These are phyloP conservation scores for Canavalia ensiformis DNA, from an alignment of 306 rosid species.

Conservation along the genomic window DNA sequence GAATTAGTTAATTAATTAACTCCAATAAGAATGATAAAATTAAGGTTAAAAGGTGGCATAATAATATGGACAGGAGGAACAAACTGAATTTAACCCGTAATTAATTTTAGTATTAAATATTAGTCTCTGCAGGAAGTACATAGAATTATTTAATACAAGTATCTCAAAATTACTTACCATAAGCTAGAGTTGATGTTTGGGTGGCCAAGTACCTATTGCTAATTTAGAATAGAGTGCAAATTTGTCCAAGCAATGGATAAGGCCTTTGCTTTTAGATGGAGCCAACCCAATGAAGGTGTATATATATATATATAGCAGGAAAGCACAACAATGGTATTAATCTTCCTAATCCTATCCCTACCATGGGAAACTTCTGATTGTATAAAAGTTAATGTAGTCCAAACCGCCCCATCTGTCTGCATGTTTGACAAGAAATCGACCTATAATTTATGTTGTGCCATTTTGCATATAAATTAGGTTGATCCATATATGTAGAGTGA, in stretches of 20 bases:
- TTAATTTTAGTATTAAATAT: neutral
- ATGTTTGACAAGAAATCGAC: neutral
- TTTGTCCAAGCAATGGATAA: constrained; percentile 31
- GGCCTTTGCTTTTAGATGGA: constrained; percentile 33
- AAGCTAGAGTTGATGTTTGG: neutral
- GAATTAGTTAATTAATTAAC: neutral
- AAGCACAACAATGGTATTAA: constrained; percentile 16
- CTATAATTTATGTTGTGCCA: neutral
- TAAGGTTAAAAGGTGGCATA: neutral
- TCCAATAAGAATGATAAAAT: neutral
- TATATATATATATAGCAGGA: neutral
- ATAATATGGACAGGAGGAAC: neutral
- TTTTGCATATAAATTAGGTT: neutral
- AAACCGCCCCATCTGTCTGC: neutral
- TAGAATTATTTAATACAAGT: neutral
- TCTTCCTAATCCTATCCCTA: constrained; percentile 37
- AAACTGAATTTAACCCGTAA: neutral
- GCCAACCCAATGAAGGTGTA: constrained; percentile 34
- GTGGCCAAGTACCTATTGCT: neutral
- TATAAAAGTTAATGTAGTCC: neutral
- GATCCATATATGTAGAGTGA: constrained; percentile 29
- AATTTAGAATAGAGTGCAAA: neutral
- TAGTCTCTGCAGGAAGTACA: neutral
- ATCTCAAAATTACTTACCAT: too few species aligned
- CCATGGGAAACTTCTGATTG: constrained; percentile 26